Base-by-base conservation (phyloP, 2,329 filamentous ascomycete species). In the Bipolaris oryzae region DNA sequence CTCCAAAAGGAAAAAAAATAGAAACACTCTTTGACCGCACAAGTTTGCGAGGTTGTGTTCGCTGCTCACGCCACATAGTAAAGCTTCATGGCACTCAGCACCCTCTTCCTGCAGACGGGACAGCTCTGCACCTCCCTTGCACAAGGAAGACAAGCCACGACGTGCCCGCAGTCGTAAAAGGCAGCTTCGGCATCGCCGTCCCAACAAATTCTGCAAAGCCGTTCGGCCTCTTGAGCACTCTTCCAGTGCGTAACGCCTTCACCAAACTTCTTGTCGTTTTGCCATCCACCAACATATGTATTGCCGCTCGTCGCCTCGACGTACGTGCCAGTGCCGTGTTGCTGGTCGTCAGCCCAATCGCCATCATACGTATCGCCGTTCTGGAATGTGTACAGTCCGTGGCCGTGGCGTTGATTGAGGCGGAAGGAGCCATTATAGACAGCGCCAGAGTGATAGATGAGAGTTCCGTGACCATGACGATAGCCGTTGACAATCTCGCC, bases 141-240 rank as follows among this genome's bases (percentile, higher is more conserved):
- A 66, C 86, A 88, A n/a, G 75, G 76, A 55, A 84, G 74, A 61
- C 86, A 88, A 3, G 85, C 82, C 43, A 85, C 82, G 16, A 88
- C 83, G 66, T 88, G 86, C 0, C 86, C 86, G 61, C 86, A 88
- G 60, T 85, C 84, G 62, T 84, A 85, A 69, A 88, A 87, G 6
- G 85, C 79, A 4, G 84, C 82, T 58, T 86, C 83, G 51, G 85
- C 83, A 39, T 82, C 81, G 42, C 82, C 80, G n/a, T 83, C 81
- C 72, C 84, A 88, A 76, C 86, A 88, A 55, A 88, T 87, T 54
- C 84, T 80, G 68, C 86, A 88, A 5, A 84, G 69, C 43, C 82
- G 78, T 71, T 83, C 81, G 60, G 86, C 83, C 55, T 87, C 85
- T 52, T 87, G 84, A 2, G 85, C 85, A 23, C 84, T 82, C 63